These are phyloP conservation scores for Penicillium brasilianum DNA, from an alignment of 2,329 filamentous ascomycete genomes.

Conservation along the genomic window DNA sequence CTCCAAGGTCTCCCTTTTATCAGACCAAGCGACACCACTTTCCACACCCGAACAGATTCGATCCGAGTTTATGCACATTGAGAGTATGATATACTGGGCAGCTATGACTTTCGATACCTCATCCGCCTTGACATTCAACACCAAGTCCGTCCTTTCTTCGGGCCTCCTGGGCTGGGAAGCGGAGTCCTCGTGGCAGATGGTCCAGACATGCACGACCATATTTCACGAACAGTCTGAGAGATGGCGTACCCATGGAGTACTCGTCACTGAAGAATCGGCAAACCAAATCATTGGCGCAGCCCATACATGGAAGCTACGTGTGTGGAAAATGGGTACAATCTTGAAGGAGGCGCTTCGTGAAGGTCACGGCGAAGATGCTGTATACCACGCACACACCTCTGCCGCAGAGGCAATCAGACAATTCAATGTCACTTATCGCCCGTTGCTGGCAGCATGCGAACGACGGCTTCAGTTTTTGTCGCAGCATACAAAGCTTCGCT, in stretches of 20 bases:
- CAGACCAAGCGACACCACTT: constrained; percentile 23
- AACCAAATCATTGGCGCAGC: constrained; percentile 38
- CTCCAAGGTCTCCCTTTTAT: constrained; percentile 43
- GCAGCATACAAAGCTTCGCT: constrained; percentile 38
- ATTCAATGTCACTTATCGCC: constrained; percentile 36
- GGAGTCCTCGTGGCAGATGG: constrained; percentile 37
- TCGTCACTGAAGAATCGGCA: constrained; percentile 36
- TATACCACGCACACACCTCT: constrained; percentile 31
- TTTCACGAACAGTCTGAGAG: constrained; percentile 36
- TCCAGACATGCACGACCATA: constrained; percentile 32
- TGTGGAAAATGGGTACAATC: constrained; percentile 38
- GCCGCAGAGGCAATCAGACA: constrained; percentile 35
- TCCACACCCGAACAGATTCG: constrained; percentile 37
- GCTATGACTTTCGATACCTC: constrained; percentile 52
- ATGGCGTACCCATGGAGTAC: constrained; percentile 31
- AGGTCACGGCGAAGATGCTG: constrained; percentile 36
- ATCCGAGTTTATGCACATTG: constrained; percentile 43
- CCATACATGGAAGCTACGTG: constrained; percentile 33
- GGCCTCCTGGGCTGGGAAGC: constrained; percentile 38
- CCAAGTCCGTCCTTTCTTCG: constrained; percentile 46
- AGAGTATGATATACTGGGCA: constrained; percentile 51
- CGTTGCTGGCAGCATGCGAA: constrained; percentile 34
- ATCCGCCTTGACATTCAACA: constrained; percentile 49
- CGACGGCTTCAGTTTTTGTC: constrained; percentile 37
- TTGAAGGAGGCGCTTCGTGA: constrained; percentile 42